Evolutionary conservation across 441 rosid genomes (phyloP), one percentile per base, ranked within the genome.

Genomic region (Jatropha podagrica): DNA sequence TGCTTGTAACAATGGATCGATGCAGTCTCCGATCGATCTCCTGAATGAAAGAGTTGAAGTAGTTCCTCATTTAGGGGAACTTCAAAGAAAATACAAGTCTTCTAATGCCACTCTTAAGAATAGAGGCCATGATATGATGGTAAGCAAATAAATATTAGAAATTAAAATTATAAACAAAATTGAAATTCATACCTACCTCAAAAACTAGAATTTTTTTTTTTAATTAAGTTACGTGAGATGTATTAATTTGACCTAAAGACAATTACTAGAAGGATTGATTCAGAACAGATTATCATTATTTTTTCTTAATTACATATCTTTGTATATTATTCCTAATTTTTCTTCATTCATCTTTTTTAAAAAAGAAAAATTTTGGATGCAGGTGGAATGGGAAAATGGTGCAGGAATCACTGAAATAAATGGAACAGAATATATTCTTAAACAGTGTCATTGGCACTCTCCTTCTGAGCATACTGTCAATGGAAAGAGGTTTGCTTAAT

Each of bases 61-160:
- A 23, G 90, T 88, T 44, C 79, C 91, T 32, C 74, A 82, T 74
- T 74, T 89, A 18, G 88, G 85, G 56, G 82, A 79, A 67, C 87
- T 93, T 58, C 84, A 68, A 4, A 83, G 85, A 81, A 75, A 77
- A 66, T 90, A 90, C 68, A 77, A 78, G 69, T 85, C 94, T 20
- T 71, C 85, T 37, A 84, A 84, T 49, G 87, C 92, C 74, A 86
- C 84, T 38, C 89, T 93, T 23, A 87, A 18, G 76, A 93, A 94
- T 69, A 86, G 97, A 69, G 97, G 97, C 62, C 97, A 90, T 79
- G 98, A 94, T 70, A 89, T 89, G 82, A 86, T 83, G 98, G 98
- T 91, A 87, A 62, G 49, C 4, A 23, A 59, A 9, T 10, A 8
- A 23, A 59, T 20, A 20, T n/a, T 56, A 7, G 61, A 54, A 56